phyloP scores from a whole-genome alignment of 495 filamentous ascomycete species.

The Oleoguttula mirabilis region DNA sequence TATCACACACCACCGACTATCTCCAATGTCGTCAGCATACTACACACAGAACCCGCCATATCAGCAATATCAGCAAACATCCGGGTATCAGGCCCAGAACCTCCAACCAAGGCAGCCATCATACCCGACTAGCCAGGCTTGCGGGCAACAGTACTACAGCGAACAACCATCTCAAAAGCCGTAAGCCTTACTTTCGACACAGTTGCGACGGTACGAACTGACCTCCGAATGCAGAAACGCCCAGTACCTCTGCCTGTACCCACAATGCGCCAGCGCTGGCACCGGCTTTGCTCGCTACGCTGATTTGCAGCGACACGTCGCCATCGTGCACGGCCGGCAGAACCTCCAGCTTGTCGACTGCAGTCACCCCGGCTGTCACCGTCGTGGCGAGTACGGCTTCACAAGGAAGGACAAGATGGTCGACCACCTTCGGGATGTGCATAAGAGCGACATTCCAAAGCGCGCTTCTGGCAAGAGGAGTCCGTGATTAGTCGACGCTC shows the following conservation, averaged over 20 bases:
- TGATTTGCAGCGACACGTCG: conserved; percentile 15
- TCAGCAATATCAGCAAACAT: too few relatives aligned
- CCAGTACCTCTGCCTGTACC: not conserved
- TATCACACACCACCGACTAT: too few relatives aligned
- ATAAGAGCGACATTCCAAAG: conserved; percentile 5
- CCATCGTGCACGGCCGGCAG: conserved; percentile 8
- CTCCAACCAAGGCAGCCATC: too few relatives aligned
- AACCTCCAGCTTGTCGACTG: conserved; percentile 7
- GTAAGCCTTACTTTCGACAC: too few relatives aligned
- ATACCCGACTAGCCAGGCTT: too few relatives aligned
- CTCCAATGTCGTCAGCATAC: too few relatives aligned
- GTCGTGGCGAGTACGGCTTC: conserved; percentile 12
- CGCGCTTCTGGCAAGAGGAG: not conserved
- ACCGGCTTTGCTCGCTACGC: conserved; percentile 13
- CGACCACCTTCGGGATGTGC: conserved; percentile 17
- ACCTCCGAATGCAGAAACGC: too few relatives aligned
- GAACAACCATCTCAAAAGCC: too few relatives aligned
- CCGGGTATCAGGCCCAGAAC: too few relatives aligned
- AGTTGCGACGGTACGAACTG: too few relatives aligned
- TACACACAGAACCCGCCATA: too few relatives aligned
- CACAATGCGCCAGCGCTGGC: not conserved
- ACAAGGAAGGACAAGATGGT: conserved; percentile 18
- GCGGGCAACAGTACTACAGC: too few relatives aligned
- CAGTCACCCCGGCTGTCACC: conserved; percentile 7
- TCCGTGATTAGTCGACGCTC: not conserved